These are phyloP conservation scores for Aureobasidium sp. DNA, from an alignment of 2,329 filamentous ascomycete species.

Conservation along the genomic window DNA sequence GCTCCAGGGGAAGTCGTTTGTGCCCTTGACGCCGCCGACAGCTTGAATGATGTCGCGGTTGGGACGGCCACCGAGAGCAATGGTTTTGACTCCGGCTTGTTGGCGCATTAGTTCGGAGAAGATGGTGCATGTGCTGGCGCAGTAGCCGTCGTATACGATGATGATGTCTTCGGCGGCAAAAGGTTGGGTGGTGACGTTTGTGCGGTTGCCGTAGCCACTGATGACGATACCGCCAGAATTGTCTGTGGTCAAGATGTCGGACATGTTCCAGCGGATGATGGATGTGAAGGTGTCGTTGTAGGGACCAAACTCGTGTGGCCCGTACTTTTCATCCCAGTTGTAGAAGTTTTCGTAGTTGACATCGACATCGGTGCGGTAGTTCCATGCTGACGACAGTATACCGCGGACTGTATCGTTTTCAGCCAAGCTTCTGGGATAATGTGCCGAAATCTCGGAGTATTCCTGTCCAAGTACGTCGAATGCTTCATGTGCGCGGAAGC, in stretches of 20 bases:
- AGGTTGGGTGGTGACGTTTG: slow-evolving; percentile 42
- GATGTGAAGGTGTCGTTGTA: slow-evolving; percentile 51
- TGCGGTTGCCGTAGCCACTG: slow-evolving; percentile 41
- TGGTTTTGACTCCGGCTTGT: slow-evolving; percentile 37
- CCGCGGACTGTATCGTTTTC: slow-evolving; percentile 35
- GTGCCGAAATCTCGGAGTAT: slow-evolving; percentile 29
- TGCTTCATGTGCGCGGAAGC: slow-evolving; percentile 44
- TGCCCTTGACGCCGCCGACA: slow-evolving; percentile 40
- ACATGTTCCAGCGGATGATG: slow-evolving; percentile 48
- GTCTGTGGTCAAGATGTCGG: slow-evolving; percentile 35
- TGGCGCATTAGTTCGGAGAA: slow-evolving; percentile 40
- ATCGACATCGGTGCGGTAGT: slow-evolving; percentile 41
- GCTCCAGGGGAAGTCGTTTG: slow-evolving; percentile 26
- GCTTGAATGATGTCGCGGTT: slow-evolving; percentile 37
- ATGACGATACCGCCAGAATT: slow-evolving; percentile 32
- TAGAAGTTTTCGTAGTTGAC: slow-evolving; percentile 44
- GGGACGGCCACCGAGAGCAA: slow-evolving; percentile 38
- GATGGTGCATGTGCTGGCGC: slow-evolving; percentile 41
- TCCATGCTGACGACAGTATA: slow-evolving; percentile 38
- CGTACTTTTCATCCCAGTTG: slow-evolving; percentile 42
- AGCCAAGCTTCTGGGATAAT: slow-evolving; percentile 27
- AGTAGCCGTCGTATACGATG: slow-evolving; percentile 42
- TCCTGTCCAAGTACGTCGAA: slow-evolving; percentile 40
- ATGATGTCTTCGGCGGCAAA: slow-evolving; percentile 54
- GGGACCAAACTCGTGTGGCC: slow-evolving; percentile 32